These are phyloP conservation scores for Cyphellophora europaea DNA, from an alignment of 2,329 filamentous ascomycete genomes.

Conservation along the genomic window DNA sequence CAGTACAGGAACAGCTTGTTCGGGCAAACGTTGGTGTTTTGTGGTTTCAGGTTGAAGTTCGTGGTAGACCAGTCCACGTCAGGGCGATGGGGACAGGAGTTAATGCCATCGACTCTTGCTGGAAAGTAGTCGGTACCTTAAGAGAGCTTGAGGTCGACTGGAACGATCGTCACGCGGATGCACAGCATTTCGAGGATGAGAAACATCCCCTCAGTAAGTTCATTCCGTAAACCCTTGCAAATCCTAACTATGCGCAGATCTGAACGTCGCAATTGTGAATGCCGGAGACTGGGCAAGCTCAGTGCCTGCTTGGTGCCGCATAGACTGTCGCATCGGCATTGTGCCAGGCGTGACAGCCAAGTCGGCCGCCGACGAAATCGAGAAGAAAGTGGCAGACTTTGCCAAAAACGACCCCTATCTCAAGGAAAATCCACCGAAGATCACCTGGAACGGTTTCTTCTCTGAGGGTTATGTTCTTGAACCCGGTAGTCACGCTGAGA, in stretches of 20 bases:
- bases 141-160: slow-evolving; percentile 14
- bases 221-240: background rate
- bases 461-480: slow-evolving; percentile 18
- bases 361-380: slow-evolving; percentile 14
- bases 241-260: slow-evolving; percentile 5
- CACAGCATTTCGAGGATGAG: slow-evolving; percentile 10
- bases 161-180: slow-evolving; percentile 9
- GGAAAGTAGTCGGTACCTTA: slow-evolving; percentile 11
- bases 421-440: slow-evolving; percentile 19
- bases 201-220: slow-evolving; percentile 15
- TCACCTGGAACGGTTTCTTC: slow-evolving; percentile 21
- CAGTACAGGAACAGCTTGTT: slow-evolving; percentile 11
- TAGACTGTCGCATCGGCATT: slow-evolving; percentile 14
- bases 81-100: slow-evolving; percentile 11
- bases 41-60: slow-evolving; percentile 15
- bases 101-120: slow-evolving; percentile 14
- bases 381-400: slow-evolving; percentile 23
- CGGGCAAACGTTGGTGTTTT: slow-evolving; percentile 14
- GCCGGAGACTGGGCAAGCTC: slow-evolving; percentile 14
- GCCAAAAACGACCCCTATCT: slow-evolving; percentile 16
- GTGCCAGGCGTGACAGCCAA: slow-evolving; percentile 11
- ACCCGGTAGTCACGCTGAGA: slow-evolving; percentile 18
- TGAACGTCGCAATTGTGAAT: slow-evolving; percentile 15
- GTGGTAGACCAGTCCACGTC: slow-evolving; percentile 12
- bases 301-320: slow-evolving; percentile 13